Evolutionary conservation across 768 basidiomycete genomes (phyloP), one percentile per base, ranked within the genome.

Genomic region (Lenzites betulinus): DNA sequence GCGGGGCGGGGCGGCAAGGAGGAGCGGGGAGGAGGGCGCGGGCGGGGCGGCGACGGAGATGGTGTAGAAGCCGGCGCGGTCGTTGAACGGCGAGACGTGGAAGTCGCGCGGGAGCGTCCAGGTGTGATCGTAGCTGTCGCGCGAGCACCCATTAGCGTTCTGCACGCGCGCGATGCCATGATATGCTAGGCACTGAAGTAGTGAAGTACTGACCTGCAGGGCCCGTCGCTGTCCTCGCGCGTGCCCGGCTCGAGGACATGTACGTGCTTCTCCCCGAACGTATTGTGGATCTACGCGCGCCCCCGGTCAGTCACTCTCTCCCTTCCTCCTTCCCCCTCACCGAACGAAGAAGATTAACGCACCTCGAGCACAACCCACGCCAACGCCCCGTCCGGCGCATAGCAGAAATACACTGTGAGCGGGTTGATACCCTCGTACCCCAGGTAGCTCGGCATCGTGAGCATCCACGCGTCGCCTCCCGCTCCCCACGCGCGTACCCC

Each of bases 51-150:
- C 75, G 22, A 90, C 67, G 44, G 85, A 79, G 16, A 88, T 76
- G 3, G 74, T 80, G 73, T 90, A 90, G 69, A 77, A 86, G 0
- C 88, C 88, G 23, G 79, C 76, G 3, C 88, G 79, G 65, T 88
- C 85, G 69, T 89, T 90, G 78, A 89, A 90, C 0, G 89, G 87
- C 0, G 88, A 90, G 47, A 90, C 88, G 64, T 90, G 88, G 69
- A 90, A 91, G 62, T 82, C 78, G 25, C 88, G 83, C 20, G 76
- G 77, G 54, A 90, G 83, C 0, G 82, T 84, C 86, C 88, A 90
- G 56, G 84, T 81, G 62, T 86, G 80, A 55, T 85, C 77, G 62
- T 80, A 84, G 0, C 84, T 84, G 64, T 25, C 44, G 4, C 30
- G 30, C 11, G 6, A 33, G 30, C 30, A 33, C 30, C 4, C 11